A percentile compares a stretch with the other conserved stretches of the same genome.
phyloP scores from a whole-genome alignment of 83 land plant genomes.

The Picea abies region DNA sequence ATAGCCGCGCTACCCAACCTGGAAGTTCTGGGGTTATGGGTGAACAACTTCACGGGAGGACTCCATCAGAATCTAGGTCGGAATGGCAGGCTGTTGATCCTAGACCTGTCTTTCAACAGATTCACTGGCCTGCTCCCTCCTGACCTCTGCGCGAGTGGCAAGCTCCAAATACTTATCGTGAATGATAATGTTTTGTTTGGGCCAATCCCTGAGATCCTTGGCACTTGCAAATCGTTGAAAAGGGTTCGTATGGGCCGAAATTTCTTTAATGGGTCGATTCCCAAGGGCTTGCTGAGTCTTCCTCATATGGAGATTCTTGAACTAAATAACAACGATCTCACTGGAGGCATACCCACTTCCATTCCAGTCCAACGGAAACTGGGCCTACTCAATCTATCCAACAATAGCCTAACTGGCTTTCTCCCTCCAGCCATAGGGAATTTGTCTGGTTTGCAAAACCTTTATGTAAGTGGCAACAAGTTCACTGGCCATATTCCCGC shows the following conservation, averaged over 20 bases:
- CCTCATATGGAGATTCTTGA: slow-evolving; percentile 54
- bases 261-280: slow-evolving; percentile 69
- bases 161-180: slow-evolving; percentile 55
- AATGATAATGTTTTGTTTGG: slow-evolving; percentile 64
- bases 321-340: slow-evolving; percentile 61
- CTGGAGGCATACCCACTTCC: slow-evolving; percentile 30
- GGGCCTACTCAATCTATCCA: slow-evolving; percentile 35
- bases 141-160: slow-evolving; percentile 32
- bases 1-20: slow-evolving; percentile 49
- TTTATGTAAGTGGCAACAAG: slow-evolving; percentile 46
- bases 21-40: slow-evolving; percentile 57
- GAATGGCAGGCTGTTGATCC: slow-evolving; percentile 35
- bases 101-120: slow-evolving; percentile 75
- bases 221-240: slow-evolving; percentile 45
- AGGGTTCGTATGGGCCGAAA: slow-evolving; percentile 67
- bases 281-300: slow-evolving; percentile 51
- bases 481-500: slow-evolving; percentile 58
- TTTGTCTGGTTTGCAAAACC: slow-evolving; percentile 33
- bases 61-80: slow-evolving; percentile 59
- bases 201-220: slow-evolving; percentile 60
- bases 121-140: slow-evolving; percentile 80
- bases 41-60: slow-evolving; percentile 73
- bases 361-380: slow-evolving; percentile 30
- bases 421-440: slow-evolving; percentile 44
- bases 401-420: slow-evolving; percentile 46